Evolutionary conservation across 1,139 yeast genomes (phyloP), one percentile per base, ranked within the genome.

Genomic region (Spathaspora sp.): DNA sequence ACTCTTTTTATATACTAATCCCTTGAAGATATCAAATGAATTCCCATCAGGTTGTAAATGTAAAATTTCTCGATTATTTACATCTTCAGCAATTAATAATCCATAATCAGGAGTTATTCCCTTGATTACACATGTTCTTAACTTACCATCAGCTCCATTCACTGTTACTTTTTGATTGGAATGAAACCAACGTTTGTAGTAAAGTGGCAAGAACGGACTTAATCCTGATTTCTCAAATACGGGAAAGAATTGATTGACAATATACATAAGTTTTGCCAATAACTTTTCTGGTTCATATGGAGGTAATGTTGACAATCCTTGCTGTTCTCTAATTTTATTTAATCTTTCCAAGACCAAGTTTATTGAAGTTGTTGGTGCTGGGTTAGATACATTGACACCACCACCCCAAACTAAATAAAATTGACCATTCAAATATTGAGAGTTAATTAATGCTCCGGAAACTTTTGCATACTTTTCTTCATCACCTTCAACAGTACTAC

Each of bases 1-100:
- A 5, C 18, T 13, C 60, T 84, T 85, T 56, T 78, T 82, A 49
- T 89, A 87, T n/a, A 95, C 86, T 52, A 95, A 71, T 0, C 99
- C 98, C 57, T 80, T 86, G 70, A 93, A 86, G 74, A 95, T 91
- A 61, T 95, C 99, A 61, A 95, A 95, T 2, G 97, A 89, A 63
- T 95, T 95, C 0, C 99, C 99, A 63, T 95, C 99, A 0, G 99
- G 99, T 62, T 90, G 98, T 42, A 95, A 69, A 56, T 89, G 86
- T 54, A 78, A 82, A 3, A 62, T 66, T 36, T 72, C 75, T 1
- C 89, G 86, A 3, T 82, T 80, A 41, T 72, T 74, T 7, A 82
- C 65, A 54, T 88, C 96, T 49, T 81, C 82, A 1, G 89, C 99
- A 20, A 84, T 67, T 48, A 95, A 68, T 65, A 91, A 70, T 0